These are phyloP conservation scores for Populus hybrid DNA, from an alignment of 441 rosid genomes.

Conservation along the genomic window DNA sequence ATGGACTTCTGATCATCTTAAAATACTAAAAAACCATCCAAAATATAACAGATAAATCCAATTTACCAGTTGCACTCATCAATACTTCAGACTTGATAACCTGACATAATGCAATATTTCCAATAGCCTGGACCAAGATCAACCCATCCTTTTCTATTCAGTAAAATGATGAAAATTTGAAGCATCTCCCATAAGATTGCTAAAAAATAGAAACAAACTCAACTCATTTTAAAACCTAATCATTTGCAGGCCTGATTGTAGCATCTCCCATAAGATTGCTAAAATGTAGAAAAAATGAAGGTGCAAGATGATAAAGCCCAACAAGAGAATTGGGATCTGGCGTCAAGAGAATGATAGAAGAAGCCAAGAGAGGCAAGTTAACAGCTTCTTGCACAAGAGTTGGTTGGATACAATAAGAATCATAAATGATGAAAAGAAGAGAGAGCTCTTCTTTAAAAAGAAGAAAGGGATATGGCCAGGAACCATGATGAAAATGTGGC, in stretches of 20 bases:
- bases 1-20: neutral
- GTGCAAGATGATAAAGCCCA: neutral
- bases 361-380: neutral
- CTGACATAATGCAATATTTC: neutral
- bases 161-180: neutral
- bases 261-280: neutral
- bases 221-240: neutral
- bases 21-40: neutral
- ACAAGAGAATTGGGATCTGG: neutral
- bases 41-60: neutral
- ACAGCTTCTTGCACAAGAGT: neutral
- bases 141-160: neutral
- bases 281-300: neutral
- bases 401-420: neutral
- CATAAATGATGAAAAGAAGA: neutral
- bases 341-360: neutral
- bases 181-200: too few relatives aligned
- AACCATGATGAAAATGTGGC: neutral
- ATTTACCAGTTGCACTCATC: neutral
- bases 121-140: neutral
- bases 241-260: neutral
- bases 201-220: neutral
- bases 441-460: neutral
- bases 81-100: neutral
- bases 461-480: neutral